These are phyloP conservation scores for Scedosporium aurantiacum DNA, from an alignment of 2,329 filamentous ascomycete genomes.

Conservation along the genomic window DNA sequence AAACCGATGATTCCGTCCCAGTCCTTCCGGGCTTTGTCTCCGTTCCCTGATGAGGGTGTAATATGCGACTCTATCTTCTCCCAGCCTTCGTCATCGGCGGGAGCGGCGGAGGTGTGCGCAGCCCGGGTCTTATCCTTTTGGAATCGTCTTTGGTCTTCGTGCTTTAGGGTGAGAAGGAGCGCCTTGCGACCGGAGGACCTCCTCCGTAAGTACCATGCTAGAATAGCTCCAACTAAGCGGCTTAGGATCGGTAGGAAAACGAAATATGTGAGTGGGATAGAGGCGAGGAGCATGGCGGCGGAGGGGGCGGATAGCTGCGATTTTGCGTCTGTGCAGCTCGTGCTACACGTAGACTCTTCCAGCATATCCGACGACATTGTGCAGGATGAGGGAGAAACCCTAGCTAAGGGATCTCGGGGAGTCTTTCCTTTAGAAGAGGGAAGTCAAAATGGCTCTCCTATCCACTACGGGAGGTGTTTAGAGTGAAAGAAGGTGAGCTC, in stretches of 20 bases:
- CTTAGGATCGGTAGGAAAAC: conserved; percentile 26
- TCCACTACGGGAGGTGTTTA: background rate
- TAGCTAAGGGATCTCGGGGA: background rate
- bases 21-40: conserved; percentile 30
- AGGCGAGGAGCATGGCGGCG: conserved; percentile 16
- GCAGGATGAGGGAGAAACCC: background rate
- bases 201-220: conserved; percentile 52
- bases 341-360: conserved; percentile 2
- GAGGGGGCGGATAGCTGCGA: background rate
- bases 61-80: conserved; percentile 42
- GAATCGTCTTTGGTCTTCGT: conserved; percentile 29
- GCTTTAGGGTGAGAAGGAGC: conserved; percentile 42
- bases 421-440: background rate
- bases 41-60: conserved; percentile 32
- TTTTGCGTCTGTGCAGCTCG: conserved; percentile 1
- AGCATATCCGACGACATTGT: background rate
- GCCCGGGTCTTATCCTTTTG: conserved; percentile 7
- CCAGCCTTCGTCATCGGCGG: conserved; percentile 50
- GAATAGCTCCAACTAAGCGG: conserved; percentile 25
- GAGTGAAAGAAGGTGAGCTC: background rate
- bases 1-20: conserved; percentile 88
- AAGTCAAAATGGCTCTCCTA: too few relatives aligned
- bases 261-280: conserved; percentile 20
- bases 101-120: conserved; percentile 21
- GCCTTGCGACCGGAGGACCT: conserved; percentile 52